phyloP scores from a whole-genome alignment of 176 grass and related monocot genomes.

The Oryza rufipogon region DNA sequence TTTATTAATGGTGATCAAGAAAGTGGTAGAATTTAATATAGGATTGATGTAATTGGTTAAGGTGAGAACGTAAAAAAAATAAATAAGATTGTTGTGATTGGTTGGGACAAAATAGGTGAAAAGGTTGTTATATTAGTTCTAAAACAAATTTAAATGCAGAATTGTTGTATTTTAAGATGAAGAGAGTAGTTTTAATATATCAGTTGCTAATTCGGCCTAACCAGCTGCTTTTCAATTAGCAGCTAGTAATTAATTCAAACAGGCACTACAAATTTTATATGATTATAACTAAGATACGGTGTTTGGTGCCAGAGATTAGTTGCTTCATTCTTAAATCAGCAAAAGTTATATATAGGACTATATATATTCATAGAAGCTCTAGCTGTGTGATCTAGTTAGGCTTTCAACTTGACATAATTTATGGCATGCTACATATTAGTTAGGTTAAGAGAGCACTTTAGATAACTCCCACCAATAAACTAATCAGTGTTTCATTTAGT shows the following conservation, averaged over 20 bases:
- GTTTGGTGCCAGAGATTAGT: conserved; percentile 47
- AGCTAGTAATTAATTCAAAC: conserved; percentile 16
- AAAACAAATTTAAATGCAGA: too few relatives aligned
- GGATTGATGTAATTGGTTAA: too few relatives aligned
- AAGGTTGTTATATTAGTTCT: too few relatives aligned
- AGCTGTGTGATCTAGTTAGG: conserved; percentile 26
- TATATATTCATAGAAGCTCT: not conserved
- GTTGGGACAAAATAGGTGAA: too few relatives aligned
- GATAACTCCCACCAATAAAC: conserved; percentile 23
- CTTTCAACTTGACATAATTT: conserved; percentile 36
- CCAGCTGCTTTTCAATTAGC: conserved; percentile 22
- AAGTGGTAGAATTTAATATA: too few relatives aligned
- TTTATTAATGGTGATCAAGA: too few relatives aligned
- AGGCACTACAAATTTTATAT: conserved; percentile 34
- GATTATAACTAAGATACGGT: conserved; percentile 41
- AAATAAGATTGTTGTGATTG: too few relatives aligned
- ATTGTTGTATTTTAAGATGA: too few relatives aligned
- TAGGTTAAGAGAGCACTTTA: conserved; percentile 36
- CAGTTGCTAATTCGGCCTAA: conserved; percentile 31
- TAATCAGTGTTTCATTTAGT: conserved; percentile 34
- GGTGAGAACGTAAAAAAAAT: too few relatives aligned
- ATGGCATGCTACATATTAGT: conserved; percentile 21
- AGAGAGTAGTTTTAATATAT: conserved; percentile 23
- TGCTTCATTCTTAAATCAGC: conserved; percentile 36
- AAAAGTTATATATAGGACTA: conserved; percentile 34